Evolutionary conservation across 2,329 filamentous ascomycete genomes (phyloP).

Genomic region (Fusarium anthophilum): DNA sequence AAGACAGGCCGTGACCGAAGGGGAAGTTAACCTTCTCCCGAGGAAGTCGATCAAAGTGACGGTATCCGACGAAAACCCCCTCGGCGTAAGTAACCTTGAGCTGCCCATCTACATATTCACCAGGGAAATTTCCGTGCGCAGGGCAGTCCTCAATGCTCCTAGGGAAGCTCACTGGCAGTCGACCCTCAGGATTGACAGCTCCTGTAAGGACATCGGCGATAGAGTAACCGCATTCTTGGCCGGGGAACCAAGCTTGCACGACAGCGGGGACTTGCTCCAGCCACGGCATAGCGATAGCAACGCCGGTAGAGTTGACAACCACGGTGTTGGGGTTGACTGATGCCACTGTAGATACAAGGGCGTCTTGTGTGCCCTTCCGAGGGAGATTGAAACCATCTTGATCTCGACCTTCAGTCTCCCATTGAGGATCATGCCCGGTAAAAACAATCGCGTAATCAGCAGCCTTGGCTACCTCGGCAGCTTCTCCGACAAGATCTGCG

Average conservation of each 20-base stretch:
- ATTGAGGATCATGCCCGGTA: constrained; percentile 65
- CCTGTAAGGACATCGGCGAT: constrained; percentile 73
- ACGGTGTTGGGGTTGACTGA: constrained; percentile 66
- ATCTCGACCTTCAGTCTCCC: constrained; percentile 67
- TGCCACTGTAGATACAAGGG: constrained; percentile 65
- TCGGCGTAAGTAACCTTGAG: constrained; percentile 68
- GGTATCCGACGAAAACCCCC: constrained; percentile 73
- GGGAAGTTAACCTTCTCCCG: constrained; percentile 66
- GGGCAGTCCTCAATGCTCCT: constrained; percentile 67
- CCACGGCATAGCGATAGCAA: constrained; percentile 68
- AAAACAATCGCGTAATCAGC: constrained; percentile 66
- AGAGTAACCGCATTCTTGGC: constrained; percentile 74
- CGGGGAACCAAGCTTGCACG: constrained; percentile 73
- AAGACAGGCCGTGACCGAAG: constrained; percentile 74
- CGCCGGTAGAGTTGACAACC: constrained; percentile 71
- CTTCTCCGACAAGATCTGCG: constrained; percentile 53
- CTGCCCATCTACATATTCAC: constrained; percentile 50
- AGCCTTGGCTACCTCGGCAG: constrained; percentile 63
- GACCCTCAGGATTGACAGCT: constrained; percentile 69
- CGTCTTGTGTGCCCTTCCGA: constrained; percentile 59
- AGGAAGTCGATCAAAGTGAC: constrained; percentile 68
- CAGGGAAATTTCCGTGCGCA: constrained; percentile 67
- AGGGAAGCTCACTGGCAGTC: constrained; percentile 71
- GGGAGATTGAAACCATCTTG: constrained; percentile 76
- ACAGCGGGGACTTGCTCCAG: constrained; percentile 63